phyloP scores from a whole-genome alignment of 202 grass and related monocot species.

The Zizania palustris region DNA sequence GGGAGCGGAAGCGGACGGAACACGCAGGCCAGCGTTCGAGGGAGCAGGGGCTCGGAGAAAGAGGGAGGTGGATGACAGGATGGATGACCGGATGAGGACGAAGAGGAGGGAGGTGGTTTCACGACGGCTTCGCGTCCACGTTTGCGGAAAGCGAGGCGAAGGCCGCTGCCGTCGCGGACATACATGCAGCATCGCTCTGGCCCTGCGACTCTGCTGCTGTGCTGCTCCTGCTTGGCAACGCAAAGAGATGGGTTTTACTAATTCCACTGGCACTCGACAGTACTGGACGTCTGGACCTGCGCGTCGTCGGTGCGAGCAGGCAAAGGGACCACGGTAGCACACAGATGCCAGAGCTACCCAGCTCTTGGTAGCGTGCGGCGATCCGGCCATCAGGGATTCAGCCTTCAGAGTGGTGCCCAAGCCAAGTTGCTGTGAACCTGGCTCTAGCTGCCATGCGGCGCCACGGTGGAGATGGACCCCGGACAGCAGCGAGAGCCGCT shows the following conservation, averaged over 20 bases:
- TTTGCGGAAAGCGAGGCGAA: conserved; percentile 44
- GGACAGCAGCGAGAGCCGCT: neutral
- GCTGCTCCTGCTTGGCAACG: conserved; percentile 7
- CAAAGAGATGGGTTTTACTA: neutral
- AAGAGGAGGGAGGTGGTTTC: conserved; percentile 33
- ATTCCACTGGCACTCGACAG: neutral
- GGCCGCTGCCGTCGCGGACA: conserved; percentile 33
- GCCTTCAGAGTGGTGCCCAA: neutral
- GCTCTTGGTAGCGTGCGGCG: too few species aligned
- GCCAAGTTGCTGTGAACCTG: neutral
- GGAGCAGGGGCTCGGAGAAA: neutral
- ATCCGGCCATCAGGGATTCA: too few species aligned
- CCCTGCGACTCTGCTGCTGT: neutral
- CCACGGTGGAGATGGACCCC: neutral
- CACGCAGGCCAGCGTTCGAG: too few species aligned
- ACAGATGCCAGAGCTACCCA: too few species aligned
- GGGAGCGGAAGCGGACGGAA: neutral
- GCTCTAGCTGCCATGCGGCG: neutral
- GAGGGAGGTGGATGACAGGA: neutral
- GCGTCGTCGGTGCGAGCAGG: too few species aligned
- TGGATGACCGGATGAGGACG: neutral
- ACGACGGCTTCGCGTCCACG: conserved; percentile 42
- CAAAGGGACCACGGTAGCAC: too few species aligned
- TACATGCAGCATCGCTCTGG: conserved; percentile 2
- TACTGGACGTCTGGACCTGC: too few species aligned